Percentiles rank a stretch among this genome's conserved stretches.
Conservation (phyloP, 345 rosid genomes). For the rapeseed (Brassica napus) region Da-Ae NC_063450.1:45297001-45297500, state of each 20-base stretch:
- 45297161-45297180: background rate
- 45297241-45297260: no score
- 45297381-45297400: background rate
- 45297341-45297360: background rate
- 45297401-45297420: constrained; percentile 15
- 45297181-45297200: background rate
- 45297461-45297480: constrained; percentile 23
- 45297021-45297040: constrained; percentile 35
- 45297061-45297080: background rate
- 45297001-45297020: constrained; percentile 32
- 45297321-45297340: background rate
- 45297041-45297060: constrained; percentile 24
- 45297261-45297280: background rate
- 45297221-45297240: background rate
- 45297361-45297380: background rate
- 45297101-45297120: background rate
- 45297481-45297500: background rate
- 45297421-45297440: constrained; percentile 29
- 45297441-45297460: constrained; percentile 15
- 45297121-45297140: background rate
- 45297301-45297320: background rate
- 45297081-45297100: background rate
- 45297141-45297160: background rate
- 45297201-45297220: background rate
- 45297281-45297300: background rate